phyloP scores from a whole-genome alignment of 75 land plant species.

The Pinus tabuliformis region DNA sequence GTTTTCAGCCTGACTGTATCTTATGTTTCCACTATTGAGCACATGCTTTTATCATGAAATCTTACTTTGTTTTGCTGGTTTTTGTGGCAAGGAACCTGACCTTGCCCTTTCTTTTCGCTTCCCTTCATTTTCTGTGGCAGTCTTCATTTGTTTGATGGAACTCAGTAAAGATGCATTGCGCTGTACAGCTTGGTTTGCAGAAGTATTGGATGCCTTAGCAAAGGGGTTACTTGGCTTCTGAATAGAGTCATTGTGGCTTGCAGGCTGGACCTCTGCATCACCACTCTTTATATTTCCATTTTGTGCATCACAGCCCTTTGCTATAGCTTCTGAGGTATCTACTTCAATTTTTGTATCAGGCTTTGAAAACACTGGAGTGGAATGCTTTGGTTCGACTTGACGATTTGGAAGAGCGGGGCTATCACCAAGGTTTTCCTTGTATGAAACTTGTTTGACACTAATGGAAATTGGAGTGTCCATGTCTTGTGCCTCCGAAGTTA shows the following conservation, averaged over 20 bases:
- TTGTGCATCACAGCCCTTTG: not conserved
- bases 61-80: conserved; percentile 7
- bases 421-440: not conserved
- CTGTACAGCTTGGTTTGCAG: conserved; percentile 12
- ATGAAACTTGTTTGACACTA: not conserved
- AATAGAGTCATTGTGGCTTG: not conserved
- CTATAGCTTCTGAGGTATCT: not conserved
- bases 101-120: conserved; percentile 9
- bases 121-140: conserved; percentile 6
- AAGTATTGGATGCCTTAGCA: conserved; percentile 28
- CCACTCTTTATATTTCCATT: not conserved
- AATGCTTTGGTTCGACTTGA: conserved; percentile 7
- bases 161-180: conserved; percentile 36
- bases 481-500: not conserved
- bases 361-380: conserved; percentile 1
- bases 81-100: not conserved
- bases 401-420: conserved; percentile 1
- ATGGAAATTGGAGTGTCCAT: not conserved
- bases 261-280: conserved; percentile 4
- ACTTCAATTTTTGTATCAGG: not conserved
- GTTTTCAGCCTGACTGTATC: not conserved
- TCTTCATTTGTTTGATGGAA: conserved; percentile 46
- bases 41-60: not conserved
- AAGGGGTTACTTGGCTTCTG: conserved; percentile 31
- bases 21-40: no score